Base-by-base conservation (phyloP, 495 filamentous ascomycete genomes). In the Xylaria curta region DNA sequence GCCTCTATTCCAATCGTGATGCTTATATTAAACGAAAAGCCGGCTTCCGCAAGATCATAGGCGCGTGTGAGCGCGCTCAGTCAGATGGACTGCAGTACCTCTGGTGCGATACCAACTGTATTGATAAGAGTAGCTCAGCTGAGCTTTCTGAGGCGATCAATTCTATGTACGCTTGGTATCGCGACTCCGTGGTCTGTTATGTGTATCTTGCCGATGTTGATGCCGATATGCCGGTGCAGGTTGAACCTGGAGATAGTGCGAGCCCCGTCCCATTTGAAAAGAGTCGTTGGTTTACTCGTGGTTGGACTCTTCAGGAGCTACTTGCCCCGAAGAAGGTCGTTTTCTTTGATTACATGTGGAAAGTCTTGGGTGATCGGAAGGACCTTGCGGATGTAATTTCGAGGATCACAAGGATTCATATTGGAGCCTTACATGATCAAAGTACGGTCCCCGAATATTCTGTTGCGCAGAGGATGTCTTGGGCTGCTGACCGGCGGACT, bases 271-370 rank as follows among this genome's bases (percentile, higher is more conserved):
- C 69, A 0, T 81, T 85, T 59, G 47, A 69, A 1, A 66, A 79
- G 17, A 82, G 80, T 61, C 66, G 78, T 4, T 86, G 84, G 84
- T 83, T 84, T 47, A 82, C 78, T 0, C 74, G 82, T 19, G 84
- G 83, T 0, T 85, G 82, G 83, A 85, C 83, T 0, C 71, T 85
- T 1, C 83, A 85, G 40, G 84, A 85, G 63, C 71, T 86, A 6
- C 74, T 85, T 3, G 84, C 83, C 0, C 84, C 84, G 0, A n/a
- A n/a, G 0, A 53, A 65, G 10, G 76, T 84, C 0, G 0, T 72
- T 0, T 84, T 83, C 73, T 81, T 75, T 54, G 75, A 83, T 65
- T 2, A 42, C 1, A 0, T 49, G 5, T 85, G 83, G 83, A 67
- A 62, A 0, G 4, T 59, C 0, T 46, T 83, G 10, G 82, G 82